Percentiles rank a stretch among this genome's conserved stretches.
Conservation (phyloP, 2,329 filamentous ascomycete species). For the Phyllosticta citriasiana region DNA sequence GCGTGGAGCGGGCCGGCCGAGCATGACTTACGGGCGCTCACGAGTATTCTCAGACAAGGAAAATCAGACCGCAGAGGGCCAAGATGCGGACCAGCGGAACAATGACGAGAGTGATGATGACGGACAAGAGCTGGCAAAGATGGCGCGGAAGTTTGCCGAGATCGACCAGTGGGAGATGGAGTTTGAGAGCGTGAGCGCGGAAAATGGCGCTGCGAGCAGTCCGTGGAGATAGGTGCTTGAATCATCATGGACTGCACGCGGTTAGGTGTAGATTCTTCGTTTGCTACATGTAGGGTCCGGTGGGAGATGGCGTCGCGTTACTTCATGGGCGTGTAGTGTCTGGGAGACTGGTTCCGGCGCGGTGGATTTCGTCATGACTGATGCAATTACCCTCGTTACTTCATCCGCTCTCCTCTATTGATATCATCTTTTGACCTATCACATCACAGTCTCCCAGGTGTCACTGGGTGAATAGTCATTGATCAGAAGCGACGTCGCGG, state of each 20-base stretch:
- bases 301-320: too few species aligned
- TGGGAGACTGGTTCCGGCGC: too few species aligned
- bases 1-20: constrained; percentile 18
- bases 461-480: too few species aligned
- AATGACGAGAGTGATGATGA: constrained; percentile 16
- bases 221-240: constrained; percentile 24
- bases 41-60: constrained; percentile 31
- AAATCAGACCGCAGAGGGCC: constrained; percentile 20
- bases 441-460: too few species aligned
- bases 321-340: too few species aligned
- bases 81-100: constrained; percentile 16
- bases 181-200: constrained; percentile 38
- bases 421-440: too few species aligned
- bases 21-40: constrained; percentile 13
- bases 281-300: too few species aligned
- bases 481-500: too few species aligned
- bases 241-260: neutral
- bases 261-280: too few species aligned
- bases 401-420: too few species aligned
- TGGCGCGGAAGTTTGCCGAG: constrained; percentile 39
- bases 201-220: constrained; percentile 23
- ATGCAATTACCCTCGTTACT: too few species aligned
- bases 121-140: constrained; percentile 31
- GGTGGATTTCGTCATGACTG: too few species aligned
- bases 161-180: constrained; percentile 42